Percentiles rank a stretch among this genome's conserved stretches.
Conservation (phyloP, 371 early-diverging fungal species). For the Chytridium lagenaria region DNA sequence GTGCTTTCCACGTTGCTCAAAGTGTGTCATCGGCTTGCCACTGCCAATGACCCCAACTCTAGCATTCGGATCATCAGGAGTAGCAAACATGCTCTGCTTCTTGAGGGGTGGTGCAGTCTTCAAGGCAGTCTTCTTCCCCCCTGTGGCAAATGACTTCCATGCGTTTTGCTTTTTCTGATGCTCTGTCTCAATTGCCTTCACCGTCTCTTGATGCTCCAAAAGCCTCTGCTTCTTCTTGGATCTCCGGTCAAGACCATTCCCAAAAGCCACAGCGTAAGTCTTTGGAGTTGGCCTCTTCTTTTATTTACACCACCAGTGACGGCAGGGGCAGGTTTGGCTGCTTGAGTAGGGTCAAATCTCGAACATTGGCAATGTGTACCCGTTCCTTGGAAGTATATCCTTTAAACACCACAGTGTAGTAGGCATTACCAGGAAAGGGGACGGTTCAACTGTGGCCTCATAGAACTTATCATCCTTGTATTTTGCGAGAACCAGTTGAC, state of each 20-base stretch:
- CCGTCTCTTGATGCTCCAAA: conserved; percentile 33
- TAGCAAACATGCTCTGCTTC: conserved; percentile 60
- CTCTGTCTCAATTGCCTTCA: conserved; percentile 64
- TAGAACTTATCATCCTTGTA: conserved; percentile 76
- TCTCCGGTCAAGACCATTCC: conserved; percentile 33
- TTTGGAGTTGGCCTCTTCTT: conserved; percentile 30
- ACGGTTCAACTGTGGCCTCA: conserved; percentile 72
- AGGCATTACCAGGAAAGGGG: conserved; percentile 58
- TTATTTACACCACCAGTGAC: conserved; percentile 31
- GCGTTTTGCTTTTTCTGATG: conserved; percentile 76
- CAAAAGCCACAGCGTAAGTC: conserved; percentile 26
- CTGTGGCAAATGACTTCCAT: conserved; percentile 77
- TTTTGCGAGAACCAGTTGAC: conserved; percentile 71
- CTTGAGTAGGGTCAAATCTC: conserved; percentile 43
- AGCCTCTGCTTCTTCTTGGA: conserved; percentile 56
- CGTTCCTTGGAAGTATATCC: conserved; percentile 69
- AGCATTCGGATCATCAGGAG: conserved; percentile 62
- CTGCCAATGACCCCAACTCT: conserved; percentile 64
- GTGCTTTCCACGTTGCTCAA: conserved; percentile 53
- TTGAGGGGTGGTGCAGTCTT: conserved; percentile 46
- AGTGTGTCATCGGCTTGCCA: conserved; percentile 62
- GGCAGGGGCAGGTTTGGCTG: conserved; percentile 36
- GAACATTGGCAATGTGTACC: conserved; percentile 66
- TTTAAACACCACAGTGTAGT: conserved; percentile 74
- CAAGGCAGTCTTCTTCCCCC: conserved; percentile 28